Evolutionary conservation across 2,329 filamentous ascomycete species (phyloP).

Genomic region (Capronia epimyces): DNA sequence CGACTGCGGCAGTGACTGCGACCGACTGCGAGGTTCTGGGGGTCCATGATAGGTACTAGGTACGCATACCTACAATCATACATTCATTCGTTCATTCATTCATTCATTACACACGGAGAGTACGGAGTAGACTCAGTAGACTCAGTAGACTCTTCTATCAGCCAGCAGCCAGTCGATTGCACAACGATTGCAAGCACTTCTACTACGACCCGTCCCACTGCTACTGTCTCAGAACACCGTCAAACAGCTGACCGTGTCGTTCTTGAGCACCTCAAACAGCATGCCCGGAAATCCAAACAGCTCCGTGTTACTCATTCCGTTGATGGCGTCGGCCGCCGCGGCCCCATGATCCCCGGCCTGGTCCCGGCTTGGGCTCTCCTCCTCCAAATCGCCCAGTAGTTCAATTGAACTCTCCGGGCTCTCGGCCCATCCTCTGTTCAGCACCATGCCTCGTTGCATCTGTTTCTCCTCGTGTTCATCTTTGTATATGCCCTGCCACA

Average conservation of each 20-base stretch:
- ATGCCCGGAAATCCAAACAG: constrained; percentile 90
- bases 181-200: too few species aligned
- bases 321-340: constrained; percentile 44
- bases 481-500: constrained; percentile 64
- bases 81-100: too few species aligned
- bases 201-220: too few species aligned
- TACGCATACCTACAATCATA: too few species aligned
- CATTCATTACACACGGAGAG: too few species aligned
- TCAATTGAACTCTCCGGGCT: constrained; percentile 87
- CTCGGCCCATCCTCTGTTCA: constrained; percentile 79
- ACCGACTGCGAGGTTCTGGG: too few species aligned
- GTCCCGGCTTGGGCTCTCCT: constrained; percentile 45
- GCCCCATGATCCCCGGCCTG: constrained; percentile 26
- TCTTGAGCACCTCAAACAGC: constrained; percentile 93
- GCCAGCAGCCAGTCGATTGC: too few species aligned
- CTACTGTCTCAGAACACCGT: constrained; percentile 53
- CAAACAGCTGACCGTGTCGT: constrained; percentile 79
- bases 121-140: too few species aligned
- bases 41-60: too few species aligned
- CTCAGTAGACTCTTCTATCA: too few species aligned
- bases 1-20: too few species aligned
- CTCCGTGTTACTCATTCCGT: constrained; percentile 66
- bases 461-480: constrained; percentile 50
- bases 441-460: constrained; percentile 64
- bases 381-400: constrained; percentile 79